Evolutionary conservation across 73 alveolate species (phyloP).

Genomic region (Paraurostyla sp.): DNA sequence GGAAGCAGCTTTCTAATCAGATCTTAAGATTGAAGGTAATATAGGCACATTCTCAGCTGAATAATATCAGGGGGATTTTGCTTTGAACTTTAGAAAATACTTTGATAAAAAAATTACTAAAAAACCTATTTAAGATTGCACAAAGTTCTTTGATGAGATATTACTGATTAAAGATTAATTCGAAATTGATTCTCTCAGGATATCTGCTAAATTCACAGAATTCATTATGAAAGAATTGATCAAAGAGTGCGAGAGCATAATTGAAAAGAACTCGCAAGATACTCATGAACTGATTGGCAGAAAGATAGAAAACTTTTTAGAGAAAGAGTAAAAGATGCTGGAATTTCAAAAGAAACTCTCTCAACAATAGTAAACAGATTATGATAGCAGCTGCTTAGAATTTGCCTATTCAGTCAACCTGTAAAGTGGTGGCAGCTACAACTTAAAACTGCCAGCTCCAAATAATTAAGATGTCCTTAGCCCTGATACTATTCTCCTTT

Average conservation of each 20-base stretch:
- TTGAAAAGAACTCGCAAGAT: conserved; percentile 74
- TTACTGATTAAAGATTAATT: conserved; percentile 19
- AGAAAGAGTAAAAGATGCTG: conserved; percentile 71
- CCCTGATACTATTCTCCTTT: conserved; percentile 86
- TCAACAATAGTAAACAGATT: not conserved
- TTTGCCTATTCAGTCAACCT: conserved; percentile 65
- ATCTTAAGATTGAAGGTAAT: not conserved
- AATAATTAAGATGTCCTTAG: conserved; percentile 81
- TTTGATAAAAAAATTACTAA: not conserved
- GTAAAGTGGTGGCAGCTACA: conserved; percentile 91
- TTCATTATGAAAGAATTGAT: conserved; percentile 43
- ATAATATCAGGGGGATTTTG: conserved; percentile 1
- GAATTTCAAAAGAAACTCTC: conserved; percentile 5
- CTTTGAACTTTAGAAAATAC: not conserved
- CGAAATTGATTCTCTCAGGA: conserved; percentile 8
- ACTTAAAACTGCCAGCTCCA: conserved; percentile 69
- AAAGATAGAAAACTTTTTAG: conserved; percentile 68
- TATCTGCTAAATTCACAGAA: not conserved
- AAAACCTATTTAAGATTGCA: conserved; percentile 14
- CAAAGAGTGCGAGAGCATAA: conserved; percentile 72
- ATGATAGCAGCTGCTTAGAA: conserved; percentile 63
- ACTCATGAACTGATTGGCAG: conserved; percentile 74
- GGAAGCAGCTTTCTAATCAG: not conserved
- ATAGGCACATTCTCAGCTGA: conserved; percentile 16
- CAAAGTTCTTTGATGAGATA: conserved; percentile 16